Evolutionary conservation across 257 asterid species (phyloP).

Genomic region (Henckelia pumila): DNA sequence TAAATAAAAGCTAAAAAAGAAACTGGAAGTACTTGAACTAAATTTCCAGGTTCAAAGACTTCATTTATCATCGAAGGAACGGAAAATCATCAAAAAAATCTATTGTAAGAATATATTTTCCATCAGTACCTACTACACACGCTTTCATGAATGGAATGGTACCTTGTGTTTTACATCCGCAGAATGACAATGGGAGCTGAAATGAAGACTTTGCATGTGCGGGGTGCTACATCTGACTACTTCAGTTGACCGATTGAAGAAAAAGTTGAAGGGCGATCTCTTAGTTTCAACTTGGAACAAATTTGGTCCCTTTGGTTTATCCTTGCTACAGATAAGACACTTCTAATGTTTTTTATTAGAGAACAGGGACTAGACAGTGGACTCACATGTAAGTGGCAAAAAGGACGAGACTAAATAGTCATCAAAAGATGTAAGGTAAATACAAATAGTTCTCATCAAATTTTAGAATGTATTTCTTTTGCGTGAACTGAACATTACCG

Average conservation of each 20-base stretch:
- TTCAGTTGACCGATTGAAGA: constrained; percentile 28
- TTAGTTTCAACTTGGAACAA: constrained; percentile 25
- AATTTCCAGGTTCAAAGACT: constrained; percentile 4
- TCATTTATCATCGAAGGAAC: neutral
- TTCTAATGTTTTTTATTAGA: constrained; percentile 25
- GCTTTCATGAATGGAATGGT: constrained; percentile 8
- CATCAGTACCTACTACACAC: neutral
- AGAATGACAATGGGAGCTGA: constrained; percentile 35
- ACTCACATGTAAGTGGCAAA: constrained; percentile 9
- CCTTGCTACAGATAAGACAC: constrained; percentile 30
- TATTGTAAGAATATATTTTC: neutral
- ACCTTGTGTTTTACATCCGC: constrained; percentile 46
- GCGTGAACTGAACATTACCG: neutral
- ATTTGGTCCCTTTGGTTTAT: constrained; percentile 27
- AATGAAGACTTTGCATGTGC: constrained; percentile 24
- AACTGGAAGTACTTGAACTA: neutral
- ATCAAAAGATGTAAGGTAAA: too few relatives aligned
- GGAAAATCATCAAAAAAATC: neutral
- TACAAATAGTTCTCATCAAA: neutral
- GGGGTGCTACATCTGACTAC: constrained; percentile 27
- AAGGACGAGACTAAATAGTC: neutral
- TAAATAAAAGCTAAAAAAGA: neutral
- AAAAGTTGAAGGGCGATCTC: constrained; percentile 26
- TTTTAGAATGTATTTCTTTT: neutral
- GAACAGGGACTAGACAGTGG: neutral